A percentile compares a stretch with the other conserved stretches of the same genome.
Conservation (phyloP, 2,329 filamentous ascomycete genomes). For the Hypocreales sp. region DNA sequence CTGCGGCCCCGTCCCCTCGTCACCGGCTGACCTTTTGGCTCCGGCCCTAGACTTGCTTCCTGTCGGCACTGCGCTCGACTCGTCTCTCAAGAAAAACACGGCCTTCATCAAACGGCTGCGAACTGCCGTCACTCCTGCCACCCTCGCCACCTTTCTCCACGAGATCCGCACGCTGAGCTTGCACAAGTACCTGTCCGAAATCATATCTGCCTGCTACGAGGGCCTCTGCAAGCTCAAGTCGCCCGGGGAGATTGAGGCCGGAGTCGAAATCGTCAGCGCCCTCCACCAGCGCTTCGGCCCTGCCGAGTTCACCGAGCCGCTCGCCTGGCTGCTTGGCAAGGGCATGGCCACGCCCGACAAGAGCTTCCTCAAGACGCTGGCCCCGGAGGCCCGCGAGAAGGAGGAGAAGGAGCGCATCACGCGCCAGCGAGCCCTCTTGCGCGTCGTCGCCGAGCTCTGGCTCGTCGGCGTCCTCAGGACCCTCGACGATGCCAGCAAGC, state of each 20-base stretch:
- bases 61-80: conserved; percentile 71
- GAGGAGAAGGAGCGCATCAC: conserved; percentile 89
- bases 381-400: conserved; percentile 72
- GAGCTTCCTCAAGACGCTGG: conserved; percentile 59
- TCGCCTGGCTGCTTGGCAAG: conserved; percentile 85
- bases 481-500: conserved; percentile 48
- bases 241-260: conserved; percentile 79
- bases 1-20: no score
- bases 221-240: conserved; percentile 84
- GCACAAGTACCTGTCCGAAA: conserved; percentile 93
- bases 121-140: conserved; percentile 70
- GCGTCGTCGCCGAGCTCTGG: conserved; percentile 93
- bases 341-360: conserved; percentile 87
- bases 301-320: conserved; percentile 73
- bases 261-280: conserved; percentile 87
- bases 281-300: conserved; percentile 90
- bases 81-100: conserved; percentile 94
- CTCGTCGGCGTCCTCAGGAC: conserved; percentile 78
- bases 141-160: conserved; percentile 69
- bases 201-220: conserved; percentile 90
- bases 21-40: background rate
- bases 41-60: conserved; percentile 47
- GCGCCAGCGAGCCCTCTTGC: conserved; percentile 71
- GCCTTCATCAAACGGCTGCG: conserved; percentile 94
- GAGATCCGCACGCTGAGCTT: conserved; percentile 84